These are phyloP conservation scores for Fraxinus ornus DNA, from an alignment of 305 asterid genomes.

Conservation along the genomic window DNA sequence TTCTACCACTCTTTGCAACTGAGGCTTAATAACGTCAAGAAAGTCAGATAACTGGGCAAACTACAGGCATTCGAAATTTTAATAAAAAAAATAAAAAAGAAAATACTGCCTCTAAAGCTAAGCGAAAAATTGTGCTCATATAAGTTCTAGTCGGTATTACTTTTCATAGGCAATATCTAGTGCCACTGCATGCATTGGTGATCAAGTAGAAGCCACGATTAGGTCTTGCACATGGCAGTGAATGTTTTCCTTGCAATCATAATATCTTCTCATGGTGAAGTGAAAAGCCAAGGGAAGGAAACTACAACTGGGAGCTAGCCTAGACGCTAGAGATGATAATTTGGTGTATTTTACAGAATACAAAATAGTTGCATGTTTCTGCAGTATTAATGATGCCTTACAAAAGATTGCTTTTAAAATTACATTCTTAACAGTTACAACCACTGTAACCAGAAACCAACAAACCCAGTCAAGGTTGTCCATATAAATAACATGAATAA, in stretches of 20 bases:
- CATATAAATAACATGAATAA: neutral
- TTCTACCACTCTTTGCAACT: neutral
- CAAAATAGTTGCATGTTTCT: neutral
- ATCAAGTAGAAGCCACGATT: neutral
- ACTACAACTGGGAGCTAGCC: neutral
- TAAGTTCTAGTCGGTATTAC: neutral
- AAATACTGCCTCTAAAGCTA: neutral
- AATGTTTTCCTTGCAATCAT: neutral
- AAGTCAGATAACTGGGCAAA: neutral
- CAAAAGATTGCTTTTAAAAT: neutral
- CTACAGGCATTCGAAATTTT: neutral
- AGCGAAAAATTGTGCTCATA: neutral
- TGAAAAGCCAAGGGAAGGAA: neutral
- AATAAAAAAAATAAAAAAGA: neutral
- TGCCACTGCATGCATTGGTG: neutral
- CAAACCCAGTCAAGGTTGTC: neutral
- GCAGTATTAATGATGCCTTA: neutral
- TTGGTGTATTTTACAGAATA: neutral
- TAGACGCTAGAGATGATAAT: neutral
- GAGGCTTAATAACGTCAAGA: neutral
- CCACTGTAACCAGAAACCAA: neutral
- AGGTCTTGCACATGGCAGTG: neutral
- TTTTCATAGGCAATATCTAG: neutral
- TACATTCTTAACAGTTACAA: neutral
- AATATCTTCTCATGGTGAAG: neutral